Evolutionary conservation across 202 grass and related monocot species (phyloP).

Genomic region (Schoenoplectus triqueter): DNA sequence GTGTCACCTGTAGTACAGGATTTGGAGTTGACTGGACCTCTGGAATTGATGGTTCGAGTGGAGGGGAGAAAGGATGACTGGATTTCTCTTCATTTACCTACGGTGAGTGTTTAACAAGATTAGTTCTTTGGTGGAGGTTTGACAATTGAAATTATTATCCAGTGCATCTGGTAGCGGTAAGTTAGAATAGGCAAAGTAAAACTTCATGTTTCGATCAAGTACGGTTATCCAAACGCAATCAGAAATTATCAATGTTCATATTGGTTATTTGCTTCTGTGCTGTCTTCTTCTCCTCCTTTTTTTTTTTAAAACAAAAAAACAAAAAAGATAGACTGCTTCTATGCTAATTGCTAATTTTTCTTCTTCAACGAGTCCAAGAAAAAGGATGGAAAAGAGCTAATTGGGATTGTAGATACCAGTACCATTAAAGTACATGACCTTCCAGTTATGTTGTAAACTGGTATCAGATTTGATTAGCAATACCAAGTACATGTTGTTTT

Average conservation of each 20-base stretch:
- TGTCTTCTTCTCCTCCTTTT: not conserved
- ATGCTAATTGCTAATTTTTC: not conserved
- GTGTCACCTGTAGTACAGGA: conserved; percentile 54
- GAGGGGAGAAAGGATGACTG: conserved; percentile 40
- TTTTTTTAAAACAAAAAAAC: too few species aligned
- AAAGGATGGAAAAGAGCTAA: not conserved
- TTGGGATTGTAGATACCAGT: conserved; percentile 9
- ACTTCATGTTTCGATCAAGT: not conserved
- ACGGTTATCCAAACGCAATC: not conserved
- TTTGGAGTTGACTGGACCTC: conserved; percentile 70
- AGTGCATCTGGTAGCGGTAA: not conserved
- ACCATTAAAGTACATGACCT: not conserved
- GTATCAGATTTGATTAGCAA: not conserved
- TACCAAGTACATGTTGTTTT: not conserved
- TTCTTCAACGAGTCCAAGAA: not conserved
- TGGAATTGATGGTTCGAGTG: conserved; percentile 58
- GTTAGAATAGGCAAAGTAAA: not conserved
- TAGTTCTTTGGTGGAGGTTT: conserved; percentile 23
- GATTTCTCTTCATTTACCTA: conserved; percentile 63
- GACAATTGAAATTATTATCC: not conserved
- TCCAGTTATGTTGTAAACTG: not conserved
- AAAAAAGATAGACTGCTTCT: too few species aligned
- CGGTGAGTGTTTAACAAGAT: conserved; percentile 50
- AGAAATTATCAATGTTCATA: not conserved
- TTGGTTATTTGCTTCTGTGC: not conserved